Evolutionary conservation across 164 flowering plant genomes (phyloP), one percentile per base, ranked within the genome.

Genomic region (Annona squamosa): DNA sequence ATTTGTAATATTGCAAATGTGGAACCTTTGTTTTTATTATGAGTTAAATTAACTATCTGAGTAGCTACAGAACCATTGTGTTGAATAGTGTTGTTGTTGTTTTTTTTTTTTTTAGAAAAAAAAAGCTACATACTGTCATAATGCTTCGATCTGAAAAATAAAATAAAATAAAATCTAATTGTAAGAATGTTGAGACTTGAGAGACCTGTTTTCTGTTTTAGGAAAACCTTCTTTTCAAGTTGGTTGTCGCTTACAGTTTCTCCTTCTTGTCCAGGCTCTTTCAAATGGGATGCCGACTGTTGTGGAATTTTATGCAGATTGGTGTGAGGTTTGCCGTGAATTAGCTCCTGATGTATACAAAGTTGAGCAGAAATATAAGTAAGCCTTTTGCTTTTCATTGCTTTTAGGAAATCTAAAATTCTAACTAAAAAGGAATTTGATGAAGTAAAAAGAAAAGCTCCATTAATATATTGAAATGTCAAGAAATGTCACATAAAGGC

Each of bases 311-410:
- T 95, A 95, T 79, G 99, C 99, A 10, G 99, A 95, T 84, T 95
- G 99, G 99, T 94, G 97, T 79, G 98, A 94, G 86, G 98, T 92
- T 57, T 94, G 99, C 75, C 85, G 94, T 48, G 97, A 93, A 83
- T 81, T 91, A 78, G 98, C 96, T 69, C 98, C 97, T 5, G 99
- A 95, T 81, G 89, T 93, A 10, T 95, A 92, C 84, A 90, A 86
- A 83, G 91, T 93, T 63, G 96, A 95, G 84, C 93, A 91, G 86
- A 88, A 93, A 74, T 95, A 81, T 91, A 95, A 81, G 99, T 95
- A 88, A 83, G 68, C 2, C 70, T 63, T 46, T 43, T 41, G 4
- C 10, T 43, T 17, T 0, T 5, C 5, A 4, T 63, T 19, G 44
- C 46, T 65, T 41, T 42, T 45, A 3, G 6, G 68, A 10, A 37